A percentile compares a stretch with the other conserved stretches of the same genome.
phyloP scores from a whole-genome alignment of 352 stramenopile genomes.

The Globisporangium takayamanum region DNA sequence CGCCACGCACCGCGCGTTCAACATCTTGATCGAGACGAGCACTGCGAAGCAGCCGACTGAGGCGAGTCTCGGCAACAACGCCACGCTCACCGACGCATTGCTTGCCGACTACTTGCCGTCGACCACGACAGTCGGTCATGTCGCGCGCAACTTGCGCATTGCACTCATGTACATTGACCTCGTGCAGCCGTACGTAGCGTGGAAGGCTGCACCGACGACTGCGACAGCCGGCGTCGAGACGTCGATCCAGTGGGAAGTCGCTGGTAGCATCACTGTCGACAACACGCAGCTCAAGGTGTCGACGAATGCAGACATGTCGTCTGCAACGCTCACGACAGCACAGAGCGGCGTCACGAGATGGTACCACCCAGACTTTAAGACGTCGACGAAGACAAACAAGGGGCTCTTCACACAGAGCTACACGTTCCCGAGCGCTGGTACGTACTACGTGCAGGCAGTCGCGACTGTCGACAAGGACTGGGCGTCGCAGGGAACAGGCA shows the following conservation, averaged over 20 bases:
- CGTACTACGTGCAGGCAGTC: constrained; percentile 53
- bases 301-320: constrained; percentile 23
- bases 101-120: constrained; percentile 38
- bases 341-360: constrained; percentile 51
- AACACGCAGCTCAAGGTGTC: constrained; percentile 46
- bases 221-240: constrained; percentile 8
- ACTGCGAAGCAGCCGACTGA: constrained; percentile 75
- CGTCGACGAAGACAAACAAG: constrained; percentile 32
- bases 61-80: constrained; percentile 59
- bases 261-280: constrained; percentile 53
- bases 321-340: constrained; percentile 16
- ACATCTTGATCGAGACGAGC: constrained; percentile 93
- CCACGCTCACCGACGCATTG: constrained; percentile 34
- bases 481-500: constrained; percentile 36
- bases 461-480: constrained; percentile 66
- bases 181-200: constrained; percentile 89
- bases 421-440: constrained; percentile 29
- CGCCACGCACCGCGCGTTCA: constrained; percentile 88
- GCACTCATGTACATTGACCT: constrained; percentile 90
- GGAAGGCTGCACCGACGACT: constrained; percentile 24
- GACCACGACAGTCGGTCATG: constrained; percentile 76
- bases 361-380: constrained; percentile 50
- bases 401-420: constrained; percentile 34
- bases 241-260: constrained; percentile 49
- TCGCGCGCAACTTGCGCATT: constrained; percentile 91